Evolutionary conservation across 257 asterid species (phyloP).

Genomic region (Penstemon barbatus): DNA sequence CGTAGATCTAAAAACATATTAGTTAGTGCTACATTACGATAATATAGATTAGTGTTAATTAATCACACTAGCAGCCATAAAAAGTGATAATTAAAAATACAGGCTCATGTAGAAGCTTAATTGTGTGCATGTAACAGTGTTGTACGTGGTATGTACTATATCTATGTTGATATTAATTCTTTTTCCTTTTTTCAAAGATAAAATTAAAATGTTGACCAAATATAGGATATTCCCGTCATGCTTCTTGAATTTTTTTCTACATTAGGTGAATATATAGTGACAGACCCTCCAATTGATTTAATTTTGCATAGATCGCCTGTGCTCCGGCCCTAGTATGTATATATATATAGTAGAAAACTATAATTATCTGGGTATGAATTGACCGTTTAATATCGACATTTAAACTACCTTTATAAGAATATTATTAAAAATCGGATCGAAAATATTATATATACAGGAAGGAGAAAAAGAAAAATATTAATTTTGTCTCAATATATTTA

Average conservation of each 20-base stretch:
- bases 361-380: conserved; percentile 10
- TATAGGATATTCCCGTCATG: background rate
- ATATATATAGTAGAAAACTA: conserved; percentile 15
- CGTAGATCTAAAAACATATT: background rate
- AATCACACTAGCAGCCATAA: background rate
- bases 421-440: too few relatives aligned
- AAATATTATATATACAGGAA: too few relatives aligned
- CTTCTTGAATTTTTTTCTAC: background rate
- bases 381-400: conserved; percentile 26
- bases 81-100: background rate
- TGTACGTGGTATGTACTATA: background rate
- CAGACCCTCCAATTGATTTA: conserved; percentile 15
- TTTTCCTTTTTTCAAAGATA: background rate
- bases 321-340: conserved; percentile 12
- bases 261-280: conserved; percentile 33
- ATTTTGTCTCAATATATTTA: background rate
- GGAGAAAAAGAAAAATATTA: too few relatives aligned
- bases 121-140: background rate
- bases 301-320: conserved; percentile 10
- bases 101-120: background rate
- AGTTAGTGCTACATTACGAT: background rate
- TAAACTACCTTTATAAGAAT: conserved; percentile 18
- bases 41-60: conserved; percentile 15
- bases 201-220: background rate
- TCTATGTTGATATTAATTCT: background rate